Base-by-base conservation (phyloP, 441 rosid species). In the Gossypium gossypioides region DNA sequence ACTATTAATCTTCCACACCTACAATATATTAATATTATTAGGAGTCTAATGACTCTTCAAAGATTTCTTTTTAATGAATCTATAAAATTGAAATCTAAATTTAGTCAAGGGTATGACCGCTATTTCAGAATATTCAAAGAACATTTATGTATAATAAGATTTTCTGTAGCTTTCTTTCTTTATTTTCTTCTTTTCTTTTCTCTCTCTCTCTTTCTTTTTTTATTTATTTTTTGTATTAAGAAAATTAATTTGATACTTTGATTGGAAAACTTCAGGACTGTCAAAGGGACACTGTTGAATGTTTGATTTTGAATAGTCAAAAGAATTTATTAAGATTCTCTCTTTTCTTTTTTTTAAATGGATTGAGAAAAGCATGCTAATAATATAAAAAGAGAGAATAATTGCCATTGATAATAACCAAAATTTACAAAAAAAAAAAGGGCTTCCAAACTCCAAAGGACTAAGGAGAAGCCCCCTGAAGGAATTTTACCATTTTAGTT, bases 71-170 rank as follows among this genome's bases (percentile, higher is more conserved):
- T 27, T 27, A 27, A 3, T 3, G 32, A 27, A 4, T 27, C 5
- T 21, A 21, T 21, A 21, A 21, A 27, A 0, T 25, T 27, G 32
- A 3, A 27, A 4, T 27, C 32, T 0, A 27, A 27, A 5, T 12
- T 16, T 9, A 16, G 79, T 72, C 73, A 72, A 67, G 76, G 79
- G 16, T 19, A 48, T 16, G 72, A 71, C 18, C 21, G 69, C 66
- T 67, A 56, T 62, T 70, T 15, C 2, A 32, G 15, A n/a, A 22
- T 25, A 29, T 71, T 22, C 61, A 4, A 21, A 21, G 52, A 64
- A 64, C 13, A 27, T 4, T 27, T 27, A 15, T 32, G 15, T 59
- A 27, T 9, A 13, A 58, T 12, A 3, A 24, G 7, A 9, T 56
- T 57, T 19, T 22, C 10, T 27, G 32, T 27, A 27, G 32, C 32